Base-by-base conservation (phyloP, 805 yeast species). In the Schizosaccharomyces lindneri region DNA sequence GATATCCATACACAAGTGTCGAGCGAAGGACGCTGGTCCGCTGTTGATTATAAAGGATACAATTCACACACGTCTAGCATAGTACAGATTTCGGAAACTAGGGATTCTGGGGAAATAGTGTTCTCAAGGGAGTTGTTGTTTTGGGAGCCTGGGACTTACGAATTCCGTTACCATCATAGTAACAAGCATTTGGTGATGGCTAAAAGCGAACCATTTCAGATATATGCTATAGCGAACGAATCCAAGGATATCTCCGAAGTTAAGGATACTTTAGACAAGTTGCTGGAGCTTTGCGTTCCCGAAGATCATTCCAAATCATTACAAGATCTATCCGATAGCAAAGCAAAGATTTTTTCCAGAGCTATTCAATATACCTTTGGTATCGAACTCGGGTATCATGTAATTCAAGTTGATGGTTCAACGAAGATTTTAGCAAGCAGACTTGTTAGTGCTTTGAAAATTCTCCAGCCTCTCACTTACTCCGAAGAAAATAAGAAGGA, bases 101-200 rank as follows among this genome's bases (percentile, higher is more conserved):
- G 63, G 1, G 62, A 70, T 9, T 64, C 67, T 3, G 89, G 90
- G 1, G 65, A 68, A 13, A 74, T 79, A 6, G 72, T 66, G 11
- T 85, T 85, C 66, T 68, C 72, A 11, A 74, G 75, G 6, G 74
- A 75, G 4, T 71, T 76, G 60, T 71, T 83, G 55, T 76, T 75
- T 66, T 83, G 82, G 79, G 83, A 82, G 65, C 80, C 78, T 51
- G 94, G 94, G 0, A 74, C 79, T 43, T 85, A 81, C 70, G 90
- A 85, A 70, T 76, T 85, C 65, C 76, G 94, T 68, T 83, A 83
- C 67, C 93, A 85, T 68, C 74, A 78, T 61, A 77, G 76, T 60
- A 81, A 79, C 29, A 78, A 81, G 59, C 94, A 85, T 68, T 82
- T 80, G 63, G 94, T 85, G n/a, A 74, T 81, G 29, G 75, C 76